These are phyloP conservation scores for Aureobasidium uvarum DNA, from an alignment of 2,329 filamentous ascomycete genomes.

Conservation along the genomic window DNA sequence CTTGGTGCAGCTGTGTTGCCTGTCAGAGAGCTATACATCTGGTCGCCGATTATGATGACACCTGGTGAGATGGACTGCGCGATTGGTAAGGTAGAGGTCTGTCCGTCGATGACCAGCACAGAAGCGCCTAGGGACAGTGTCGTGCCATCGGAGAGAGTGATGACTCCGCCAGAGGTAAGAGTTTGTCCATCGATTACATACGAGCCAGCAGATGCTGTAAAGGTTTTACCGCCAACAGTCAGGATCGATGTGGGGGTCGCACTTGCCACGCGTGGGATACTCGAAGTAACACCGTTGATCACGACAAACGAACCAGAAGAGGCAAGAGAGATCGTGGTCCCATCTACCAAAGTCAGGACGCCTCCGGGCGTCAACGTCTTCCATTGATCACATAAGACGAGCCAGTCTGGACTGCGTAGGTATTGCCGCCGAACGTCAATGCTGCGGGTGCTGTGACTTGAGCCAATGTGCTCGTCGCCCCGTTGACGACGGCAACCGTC, in stretches of 20 bases:
- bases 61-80: slow-evolving; percentile 34
- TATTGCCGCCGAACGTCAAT: slow-evolving; percentile 21
- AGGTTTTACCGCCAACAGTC: slow-evolving; percentile 33
- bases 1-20: slow-evolving; percentile 32
- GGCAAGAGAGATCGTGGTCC: slow-evolving; percentile 33
- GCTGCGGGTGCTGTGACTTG: neutral
- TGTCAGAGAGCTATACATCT: slow-evolving; percentile 36
- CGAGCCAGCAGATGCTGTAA: slow-evolving; percentile 23
- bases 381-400: slow-evolving; percentile 21
- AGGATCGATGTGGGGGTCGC: slow-evolving; percentile 37
- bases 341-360: slow-evolving; percentile 20
- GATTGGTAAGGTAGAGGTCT: slow-evolving; percentile 18
- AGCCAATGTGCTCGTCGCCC: slow-evolving; percentile 26
- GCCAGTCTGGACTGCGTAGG: slow-evolving; percentile 31
- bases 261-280: slow-evolving; percentile 26
- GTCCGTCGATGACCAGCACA: slow-evolving; percentile 43
- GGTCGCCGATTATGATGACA: slow-evolving; percentile 36
- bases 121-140: slow-evolving; percentile 39
- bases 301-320: slow-evolving; percentile 43
- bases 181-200: slow-evolving; percentile 27
- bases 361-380: slow-evolving; percentile 26
- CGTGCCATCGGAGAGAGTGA: slow-evolving; percentile 24
- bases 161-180: slow-evolving; percentile 24
- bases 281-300: slow-evolving; percentile 36
- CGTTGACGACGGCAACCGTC: slow-evolving; percentile 32